Evolutionary conservation across 2,329 filamentous ascomycete species (phyloP).

Genomic region (Fusarium foetens): DNA sequence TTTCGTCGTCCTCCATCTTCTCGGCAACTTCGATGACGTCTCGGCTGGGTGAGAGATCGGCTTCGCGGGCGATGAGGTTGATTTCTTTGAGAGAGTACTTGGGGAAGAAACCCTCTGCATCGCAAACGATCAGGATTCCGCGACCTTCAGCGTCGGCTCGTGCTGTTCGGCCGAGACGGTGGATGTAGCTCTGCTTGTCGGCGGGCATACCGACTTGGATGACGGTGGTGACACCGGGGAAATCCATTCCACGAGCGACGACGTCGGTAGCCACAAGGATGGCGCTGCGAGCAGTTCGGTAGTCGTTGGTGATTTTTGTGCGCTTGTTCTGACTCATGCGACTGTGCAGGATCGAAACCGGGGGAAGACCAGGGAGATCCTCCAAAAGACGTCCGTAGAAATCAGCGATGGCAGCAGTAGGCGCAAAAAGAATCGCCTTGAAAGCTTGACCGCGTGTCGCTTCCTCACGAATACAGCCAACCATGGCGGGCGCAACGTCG

Average conservation of each 20-base stretch:
- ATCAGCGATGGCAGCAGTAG: conserved; percentile 64
- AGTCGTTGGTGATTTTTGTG: conserved; percentile 69
- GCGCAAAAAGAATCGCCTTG: conserved; percentile 87
- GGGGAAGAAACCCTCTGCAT: conserved; percentile 62
- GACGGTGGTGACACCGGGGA: conserved; percentile 74
- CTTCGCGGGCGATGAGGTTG: conserved; percentile 58
- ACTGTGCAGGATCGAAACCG: conserved; percentile 60
- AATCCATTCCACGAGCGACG: conserved; percentile 78
- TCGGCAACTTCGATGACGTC: conserved; percentile 54
- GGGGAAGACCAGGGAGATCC: conserved; percentile 53
- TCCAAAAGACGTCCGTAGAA: conserved; percentile 61
- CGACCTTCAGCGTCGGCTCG: conserved; percentile 72
- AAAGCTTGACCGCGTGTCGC: conserved; percentile 62
- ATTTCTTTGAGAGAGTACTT: conserved; percentile 64
- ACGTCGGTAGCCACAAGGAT: conserved; percentile 77
- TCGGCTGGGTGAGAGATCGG: conserved; percentile 56
- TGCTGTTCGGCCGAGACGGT: conserved; percentile 73
- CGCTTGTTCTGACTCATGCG: conserved; percentile 62
- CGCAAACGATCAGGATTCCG: conserved; percentile 68
- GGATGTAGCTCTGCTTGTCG: conserved; percentile 72
- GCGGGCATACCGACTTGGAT: conserved; percentile 70
- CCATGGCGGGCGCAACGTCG: conserved; percentile 69
- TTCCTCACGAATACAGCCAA: conserved; percentile 65
- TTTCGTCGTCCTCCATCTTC: conserved; percentile 56
- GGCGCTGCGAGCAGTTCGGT: conserved; percentile 61